Percentiles rank a stretch among this genome's conserved stretches.
Conservation (phyloP, 2,329 filamentous ascomycete species). For the Ilyonectria destructans region DNA sequence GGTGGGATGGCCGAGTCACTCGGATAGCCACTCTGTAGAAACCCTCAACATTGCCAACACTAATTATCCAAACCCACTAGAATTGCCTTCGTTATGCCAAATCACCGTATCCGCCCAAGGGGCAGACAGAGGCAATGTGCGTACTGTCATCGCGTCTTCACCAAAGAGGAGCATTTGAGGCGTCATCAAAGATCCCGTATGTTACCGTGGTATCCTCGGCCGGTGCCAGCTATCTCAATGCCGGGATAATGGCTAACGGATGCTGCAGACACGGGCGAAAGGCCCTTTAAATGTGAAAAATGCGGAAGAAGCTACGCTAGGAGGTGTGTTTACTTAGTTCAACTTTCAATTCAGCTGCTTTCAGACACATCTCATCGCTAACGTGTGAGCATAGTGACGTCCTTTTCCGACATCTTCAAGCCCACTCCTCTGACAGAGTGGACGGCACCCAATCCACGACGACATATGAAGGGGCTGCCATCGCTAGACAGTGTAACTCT, state of each 20-base stretch:
- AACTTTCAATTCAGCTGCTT: not conserved
- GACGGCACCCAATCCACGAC: not conserved
- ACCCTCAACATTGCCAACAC: not conserved
- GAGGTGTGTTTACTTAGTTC: constrained; percentile 4
- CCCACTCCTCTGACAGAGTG: not conserved
- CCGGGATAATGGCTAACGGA: not conserved
- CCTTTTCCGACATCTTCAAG: constrained; percentile 29
- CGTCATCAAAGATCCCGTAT: constrained; percentile 30
- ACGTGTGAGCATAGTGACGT: constrained; percentile 13
- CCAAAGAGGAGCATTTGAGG: constrained; percentile 31
- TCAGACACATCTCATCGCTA: not conserved
- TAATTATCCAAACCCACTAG: not conserved
- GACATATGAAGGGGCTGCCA: not conserved
- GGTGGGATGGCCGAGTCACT: too few relatives aligned
- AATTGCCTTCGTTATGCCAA: constrained; percentile 1
- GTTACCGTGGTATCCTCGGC: not conserved
- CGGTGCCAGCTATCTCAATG: too few relatives aligned
- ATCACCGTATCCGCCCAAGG: constrained; percentile 5
- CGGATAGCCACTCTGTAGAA: not conserved
- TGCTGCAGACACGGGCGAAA: constrained; percentile 25
- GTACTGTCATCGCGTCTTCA: constrained; percentile 30
- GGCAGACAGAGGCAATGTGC: constrained; percentile 23
- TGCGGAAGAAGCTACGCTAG: constrained; percentile 28
- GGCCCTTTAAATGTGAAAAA: constrained; percentile 24
- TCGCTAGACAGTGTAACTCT: not conserved